Evolutionary conservation across 768 basidiomycete genomes (phyloP).

Genomic region (Coprinopsis marcescibilis): DNA sequence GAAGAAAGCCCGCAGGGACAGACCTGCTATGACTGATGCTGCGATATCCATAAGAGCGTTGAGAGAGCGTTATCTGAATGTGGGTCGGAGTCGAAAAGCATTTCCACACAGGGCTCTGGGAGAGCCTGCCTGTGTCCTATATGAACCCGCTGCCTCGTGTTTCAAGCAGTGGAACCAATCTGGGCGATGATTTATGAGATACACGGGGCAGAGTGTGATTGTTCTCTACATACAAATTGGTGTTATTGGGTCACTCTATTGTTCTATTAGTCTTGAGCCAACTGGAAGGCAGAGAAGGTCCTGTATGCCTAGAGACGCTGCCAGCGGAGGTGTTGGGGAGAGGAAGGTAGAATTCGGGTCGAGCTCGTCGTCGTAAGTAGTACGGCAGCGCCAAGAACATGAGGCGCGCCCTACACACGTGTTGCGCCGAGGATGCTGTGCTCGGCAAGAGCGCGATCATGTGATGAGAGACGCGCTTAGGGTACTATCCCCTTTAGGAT

Average conservation of each 20-base stretch:
- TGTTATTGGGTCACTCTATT: background rate
- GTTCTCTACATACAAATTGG: background rate
- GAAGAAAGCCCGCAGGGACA: conserved; percentile 32
- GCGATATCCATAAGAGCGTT: conserved; percentile 33
- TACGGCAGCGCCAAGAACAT: too few relatives aligned
- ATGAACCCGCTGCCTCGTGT: conserved; percentile 3
- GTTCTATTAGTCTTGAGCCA: background rate
- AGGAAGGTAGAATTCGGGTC: too few relatives aligned
- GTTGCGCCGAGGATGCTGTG: too few relatives aligned
- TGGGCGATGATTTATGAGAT: background rate
- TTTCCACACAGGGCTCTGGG: background rate
- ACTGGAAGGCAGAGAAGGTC: too few relatives aligned
- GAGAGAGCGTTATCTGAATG: background rate
- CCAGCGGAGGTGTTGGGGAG: too few relatives aligned
- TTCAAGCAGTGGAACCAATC: background rate
- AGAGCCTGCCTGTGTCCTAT: background rate
- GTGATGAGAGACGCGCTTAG: background rate
- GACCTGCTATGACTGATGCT: conserved; percentile 35
- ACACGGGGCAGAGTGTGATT: conserved; percentile 1
- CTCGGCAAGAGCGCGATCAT: too few relatives aligned
- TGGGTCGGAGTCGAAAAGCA: conserved; percentile 6
- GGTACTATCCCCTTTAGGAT: background rate
- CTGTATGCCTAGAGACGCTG: too few relatives aligned
- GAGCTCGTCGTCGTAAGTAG: too few relatives aligned
- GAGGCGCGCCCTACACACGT: too few relatives aligned